phyloP scores from a whole-genome alignment of 345 rosid species.

The Populus tremula region DNA sequence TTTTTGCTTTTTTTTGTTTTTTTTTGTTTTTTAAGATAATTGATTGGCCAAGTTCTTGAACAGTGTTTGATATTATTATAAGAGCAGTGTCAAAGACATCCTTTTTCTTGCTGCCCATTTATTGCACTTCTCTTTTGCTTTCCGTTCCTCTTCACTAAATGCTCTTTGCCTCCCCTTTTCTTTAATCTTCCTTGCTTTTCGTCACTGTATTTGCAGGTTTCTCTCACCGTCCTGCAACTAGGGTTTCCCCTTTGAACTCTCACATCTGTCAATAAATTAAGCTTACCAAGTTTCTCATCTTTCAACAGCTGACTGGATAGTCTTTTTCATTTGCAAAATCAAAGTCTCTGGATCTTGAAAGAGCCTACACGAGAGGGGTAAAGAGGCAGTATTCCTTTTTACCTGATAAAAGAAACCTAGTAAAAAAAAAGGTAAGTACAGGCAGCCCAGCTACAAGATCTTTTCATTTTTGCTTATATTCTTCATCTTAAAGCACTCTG shows the following conservation, averaged over 20 bases:
- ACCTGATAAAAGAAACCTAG: conserved; percentile 14
- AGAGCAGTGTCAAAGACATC: conserved; percentile 22
- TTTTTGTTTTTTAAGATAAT: background rate
- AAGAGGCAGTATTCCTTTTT: background rate
- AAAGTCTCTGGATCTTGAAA: conserved; percentile 14
- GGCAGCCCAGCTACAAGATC: background rate
- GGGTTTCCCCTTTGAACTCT: conserved; percentile 35
- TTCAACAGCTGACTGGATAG: background rate
- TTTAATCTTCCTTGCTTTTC: conserved; percentile 11
- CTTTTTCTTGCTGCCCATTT: conserved; percentile 25
- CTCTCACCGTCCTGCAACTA: conserved; percentile 29
- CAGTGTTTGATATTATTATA: conserved; percentile 20
- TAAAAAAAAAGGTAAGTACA: conserved; percentile 2
- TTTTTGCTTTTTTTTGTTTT: background rate
- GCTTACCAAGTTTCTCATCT: background rate
- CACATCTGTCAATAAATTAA: conserved; percentile 1
- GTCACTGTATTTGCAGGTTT: conserved; percentile 34
- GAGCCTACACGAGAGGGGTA: background rate
- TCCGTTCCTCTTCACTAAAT: conserved; percentile 29
- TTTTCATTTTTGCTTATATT: background rate
- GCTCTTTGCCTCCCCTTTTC: conserved; percentile 36
- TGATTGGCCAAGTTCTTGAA: conserved; percentile 11
- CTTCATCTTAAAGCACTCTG: background rate
- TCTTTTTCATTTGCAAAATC: conserved; percentile 9
- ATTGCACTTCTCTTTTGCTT: conserved; percentile 42